Percentiles rank a stretch among this genome's conserved stretches.
Conservation (phyloP, 164 flowering plant species). For the Aristolochia californica region DNA sequence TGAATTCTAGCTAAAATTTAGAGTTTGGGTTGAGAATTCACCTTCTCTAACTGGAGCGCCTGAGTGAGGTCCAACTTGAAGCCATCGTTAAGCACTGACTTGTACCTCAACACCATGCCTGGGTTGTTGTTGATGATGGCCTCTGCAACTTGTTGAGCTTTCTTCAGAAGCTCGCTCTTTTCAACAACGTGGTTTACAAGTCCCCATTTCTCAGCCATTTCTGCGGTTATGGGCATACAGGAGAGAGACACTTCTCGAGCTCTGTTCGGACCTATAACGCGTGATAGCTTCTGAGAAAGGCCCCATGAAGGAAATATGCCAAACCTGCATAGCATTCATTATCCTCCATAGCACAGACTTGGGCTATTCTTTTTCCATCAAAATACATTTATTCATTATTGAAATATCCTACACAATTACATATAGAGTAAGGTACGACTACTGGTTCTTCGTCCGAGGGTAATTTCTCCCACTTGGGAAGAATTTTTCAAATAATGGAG, state of each 20-base stretch:
- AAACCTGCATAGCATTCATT: constrained; percentile 36
- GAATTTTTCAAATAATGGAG: too few relatives aligned
- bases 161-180: constrained; percentile 48
- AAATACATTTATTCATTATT: too few relatives aligned
- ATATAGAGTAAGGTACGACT: too few relatives aligned
- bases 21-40: constrained; percentile 7
- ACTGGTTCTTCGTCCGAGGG: too few relatives aligned
- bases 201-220: constrained; percentile 74
- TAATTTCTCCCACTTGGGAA: too few relatives aligned
- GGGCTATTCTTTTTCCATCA: neutral
- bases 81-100: constrained; percentile 82
- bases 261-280: constrained; percentile 70
- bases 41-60: constrained; percentile 87
- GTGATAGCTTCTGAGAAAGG: constrained; percentile 85
- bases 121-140: constrained; percentile 69
- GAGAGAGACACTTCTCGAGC: constrained; percentile 82
- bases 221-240: constrained; percentile 65
- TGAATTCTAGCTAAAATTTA: too few relatives aligned
- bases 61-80: constrained; percentile 52
- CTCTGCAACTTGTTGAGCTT: constrained; percentile 67
- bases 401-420: too few relatives aligned
- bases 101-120: constrained; percentile 73
- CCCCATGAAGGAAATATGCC: constrained; percentile 99
- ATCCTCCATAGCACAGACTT: neutral
- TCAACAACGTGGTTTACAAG: constrained; percentile 83